Conservation (phyloP, 331 rosid genomes). For the Cucumis variabilis region DNA sequence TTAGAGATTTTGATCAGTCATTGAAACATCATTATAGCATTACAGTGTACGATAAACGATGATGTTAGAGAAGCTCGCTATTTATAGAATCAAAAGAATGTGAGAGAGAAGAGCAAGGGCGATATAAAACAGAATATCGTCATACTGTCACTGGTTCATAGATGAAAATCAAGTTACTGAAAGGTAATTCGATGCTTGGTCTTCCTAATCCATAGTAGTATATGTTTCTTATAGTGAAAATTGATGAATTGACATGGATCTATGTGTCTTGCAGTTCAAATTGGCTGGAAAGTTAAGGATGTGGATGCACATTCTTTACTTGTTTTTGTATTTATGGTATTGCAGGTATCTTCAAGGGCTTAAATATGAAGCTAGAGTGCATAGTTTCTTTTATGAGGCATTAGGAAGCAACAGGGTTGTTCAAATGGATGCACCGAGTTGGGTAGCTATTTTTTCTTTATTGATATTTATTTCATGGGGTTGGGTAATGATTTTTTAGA, state of each 20-base stretch:
- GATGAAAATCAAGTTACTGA: background rate
- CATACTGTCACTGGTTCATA: background rate
- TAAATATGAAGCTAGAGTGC: conserved; percentile 67
- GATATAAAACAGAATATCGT: background rate
- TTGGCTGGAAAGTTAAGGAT: background rate
- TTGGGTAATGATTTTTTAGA: no score
- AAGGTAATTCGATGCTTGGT: background rate
- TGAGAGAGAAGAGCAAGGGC: background rate
- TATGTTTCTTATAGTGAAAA: background rate
- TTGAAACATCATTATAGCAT: background rate
- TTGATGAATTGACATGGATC: no score
- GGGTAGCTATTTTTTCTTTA: no score
- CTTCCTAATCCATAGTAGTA: background rate
- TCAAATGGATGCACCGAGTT: conserved; percentile 45
- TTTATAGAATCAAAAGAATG: background rate
- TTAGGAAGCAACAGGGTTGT: conserved; percentile 63
- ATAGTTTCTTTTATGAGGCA: conserved; percentile 62
- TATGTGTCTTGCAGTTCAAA: background rate
- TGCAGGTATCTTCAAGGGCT: conserved; percentile 72
- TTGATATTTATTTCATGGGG: no score
- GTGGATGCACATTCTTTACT: background rate
- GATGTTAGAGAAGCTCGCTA: background rate
- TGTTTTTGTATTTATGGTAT: background rate
- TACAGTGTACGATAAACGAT: background rate
- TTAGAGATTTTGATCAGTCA: background rate